Evolutionary conservation across 305 asterid species (phyloP).

Genomic region (Fraxinus latifolia): DNA sequence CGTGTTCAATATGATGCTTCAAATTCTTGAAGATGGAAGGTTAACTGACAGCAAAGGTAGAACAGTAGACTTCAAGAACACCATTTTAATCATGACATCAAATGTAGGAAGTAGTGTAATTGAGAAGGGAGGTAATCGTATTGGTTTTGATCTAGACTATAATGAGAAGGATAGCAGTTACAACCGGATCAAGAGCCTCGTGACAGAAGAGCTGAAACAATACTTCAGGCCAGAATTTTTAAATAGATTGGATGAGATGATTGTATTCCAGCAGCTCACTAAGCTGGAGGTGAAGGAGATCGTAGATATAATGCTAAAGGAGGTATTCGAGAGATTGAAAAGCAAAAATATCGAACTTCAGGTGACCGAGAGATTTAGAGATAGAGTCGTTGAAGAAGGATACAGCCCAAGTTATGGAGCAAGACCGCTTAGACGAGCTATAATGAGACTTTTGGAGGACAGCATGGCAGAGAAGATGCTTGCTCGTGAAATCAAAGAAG

Average conservation of each 20-base stretch:
- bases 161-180: constrained; percentile 88
- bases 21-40: constrained; percentile 90
- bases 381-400: constrained; percentile 97
- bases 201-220: constrained; percentile 80
- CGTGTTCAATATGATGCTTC: constrained; percentile 98
- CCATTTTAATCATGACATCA: constrained; percentile 89
- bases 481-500: constrained; percentile 80
- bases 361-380: constrained; percentile 83
- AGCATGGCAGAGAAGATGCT: constrained; percentile 98
- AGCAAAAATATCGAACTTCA: constrained; percentile 75
- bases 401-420: constrained; percentile 95
- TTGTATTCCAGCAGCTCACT: constrained; percentile 88
- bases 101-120: constrained; percentile 92
- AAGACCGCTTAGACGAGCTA: constrained; percentile 81
- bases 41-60: constrained; percentile 94
- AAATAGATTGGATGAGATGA: constrained; percentile 92
- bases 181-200: constrained; percentile 82
- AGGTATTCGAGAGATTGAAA: constrained; percentile 70
- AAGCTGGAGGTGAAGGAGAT: constrained; percentile 93
- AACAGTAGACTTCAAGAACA: constrained; percentile 95
- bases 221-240: constrained; percentile 93
- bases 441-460: constrained; percentile 90
- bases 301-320: constrained; percentile 85
- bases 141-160: constrained; percentile 75
- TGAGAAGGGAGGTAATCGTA: constrained; percentile 84